Evolutionary conservation across 441 rosid genomes (phyloP), one percentile per base, ranked within the genome.

Genomic region (Populus hybrid): DNA sequence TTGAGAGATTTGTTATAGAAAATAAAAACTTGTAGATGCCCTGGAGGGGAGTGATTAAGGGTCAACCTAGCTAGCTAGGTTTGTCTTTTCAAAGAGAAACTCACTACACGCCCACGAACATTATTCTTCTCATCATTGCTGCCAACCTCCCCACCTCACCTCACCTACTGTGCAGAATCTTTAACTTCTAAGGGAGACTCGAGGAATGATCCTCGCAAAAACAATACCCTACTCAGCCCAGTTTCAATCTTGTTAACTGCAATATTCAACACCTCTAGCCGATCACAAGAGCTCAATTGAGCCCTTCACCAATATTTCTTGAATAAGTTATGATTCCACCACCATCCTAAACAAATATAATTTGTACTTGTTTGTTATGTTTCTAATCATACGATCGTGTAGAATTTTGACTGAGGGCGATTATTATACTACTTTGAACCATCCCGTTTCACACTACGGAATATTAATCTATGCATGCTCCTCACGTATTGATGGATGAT

Each of bases 291-390:
- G 24, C 16, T 23, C 8, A 63, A 40, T 53, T 16, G 20, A 35
- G 65, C 18, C 72, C 50, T 67, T 72, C 67, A 70, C 69, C 81
- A 20, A 67, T 80, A 84, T 77, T 79, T 78, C 34, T 67, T 28
- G 81, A 80, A 73, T 85, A 85, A 84, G 88, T 79, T 84, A 78
- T 75, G 78, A 81, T 73, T 76, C 87, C 85, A 86, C 92, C 83
- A 71, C 83, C 73, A 73, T 69, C 70, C 70, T 67, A 72, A 78
- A 68, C 63, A 75, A 72, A 75, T 40, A 38, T n/a, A 34, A 65
- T 20, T 24, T 70, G 42, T 70, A n/a, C 7, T 68, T 53, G 21
- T 42, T 57, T 75, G 4, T n/a, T 42, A 74, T 16, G 83, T 18
- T 70, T 23, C 81, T 82, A 89, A 84, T 87, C 82, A 84, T 87